These are phyloP conservation scores for Camellia lanceoleosa DNA, from an alignment of 148 eudicot species.

Conservation along the genomic window DNA sequence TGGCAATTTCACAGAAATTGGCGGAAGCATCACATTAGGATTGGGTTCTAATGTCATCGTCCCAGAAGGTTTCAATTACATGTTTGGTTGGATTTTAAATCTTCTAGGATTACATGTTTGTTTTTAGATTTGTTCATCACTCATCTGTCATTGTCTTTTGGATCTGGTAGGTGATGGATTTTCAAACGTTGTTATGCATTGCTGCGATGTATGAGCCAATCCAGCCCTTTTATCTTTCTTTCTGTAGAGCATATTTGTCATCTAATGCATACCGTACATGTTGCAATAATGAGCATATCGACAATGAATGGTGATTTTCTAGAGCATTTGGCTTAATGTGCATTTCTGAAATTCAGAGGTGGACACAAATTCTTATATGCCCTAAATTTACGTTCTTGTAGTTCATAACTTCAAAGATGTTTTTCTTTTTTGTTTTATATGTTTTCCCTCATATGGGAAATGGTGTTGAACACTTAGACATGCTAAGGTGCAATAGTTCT, in stretches of 20 bases:
- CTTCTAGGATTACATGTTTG: neutral
- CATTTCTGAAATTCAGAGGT: neutral
- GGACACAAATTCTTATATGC: no score
- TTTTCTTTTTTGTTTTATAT: no score
- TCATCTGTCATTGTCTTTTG: neutral
- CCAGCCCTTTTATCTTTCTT: neutral
- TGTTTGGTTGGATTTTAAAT: slow-evolving; percentile 14
- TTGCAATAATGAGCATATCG: slow-evolving; percentile 1
- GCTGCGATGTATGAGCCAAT: neutral
- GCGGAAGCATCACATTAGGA: slow-evolving; percentile 51
- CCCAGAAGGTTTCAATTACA: slow-evolving; percentile 14
- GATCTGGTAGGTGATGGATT: slow-evolving; percentile 3
- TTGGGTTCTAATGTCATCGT: neutral
- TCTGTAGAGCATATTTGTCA: neutral
- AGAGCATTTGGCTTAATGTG: neutral
- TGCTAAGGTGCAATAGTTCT: no score
- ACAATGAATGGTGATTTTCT: neutral
- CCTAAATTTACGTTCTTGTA: no score
- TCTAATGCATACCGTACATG: neutral
- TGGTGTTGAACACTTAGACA: no score
- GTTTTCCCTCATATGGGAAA: no score
- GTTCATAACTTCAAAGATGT: no score
- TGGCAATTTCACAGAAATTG: slow-evolving; percentile 30
- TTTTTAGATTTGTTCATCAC: neutral
- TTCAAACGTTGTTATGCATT: neutral